These are phyloP conservation scores for Daldinia bambusicola DNA, from an alignment of 495 filamentous ascomycete genomes.

Conservation along the genomic window DNA sequence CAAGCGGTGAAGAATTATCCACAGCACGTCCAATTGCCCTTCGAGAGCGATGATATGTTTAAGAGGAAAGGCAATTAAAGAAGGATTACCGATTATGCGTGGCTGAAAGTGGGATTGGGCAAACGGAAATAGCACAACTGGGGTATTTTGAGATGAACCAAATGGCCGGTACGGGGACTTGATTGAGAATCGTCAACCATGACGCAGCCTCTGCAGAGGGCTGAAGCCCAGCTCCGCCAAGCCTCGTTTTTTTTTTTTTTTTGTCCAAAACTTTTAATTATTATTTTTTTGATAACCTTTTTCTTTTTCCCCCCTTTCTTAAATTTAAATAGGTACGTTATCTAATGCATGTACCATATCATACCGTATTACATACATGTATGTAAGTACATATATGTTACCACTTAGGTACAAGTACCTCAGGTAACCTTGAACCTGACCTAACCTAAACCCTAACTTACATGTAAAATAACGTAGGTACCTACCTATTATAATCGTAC, in stretches of 20 bases:
- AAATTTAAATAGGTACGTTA: not conserved
- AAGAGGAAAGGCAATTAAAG: constrained; percentile 33
- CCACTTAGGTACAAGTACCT: no score
- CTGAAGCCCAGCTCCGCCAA: constrained; percentile 40
- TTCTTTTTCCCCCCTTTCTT: not conserved
- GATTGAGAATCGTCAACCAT: constrained; percentile 41
- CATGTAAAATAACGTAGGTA: no score
- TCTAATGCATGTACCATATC: no score
- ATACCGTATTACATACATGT: no score
- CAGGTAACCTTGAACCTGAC: no score
- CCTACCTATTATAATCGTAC: no score
- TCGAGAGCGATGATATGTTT: constrained; percentile 27
- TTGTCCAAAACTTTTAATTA: not conserved
- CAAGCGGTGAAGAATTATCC: constrained; percentile 52
- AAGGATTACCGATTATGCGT: constrained; percentile 27
- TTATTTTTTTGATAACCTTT: not conserved
- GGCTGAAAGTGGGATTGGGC: constrained; percentile 38
- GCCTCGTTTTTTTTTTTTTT: constrained; percentile 14
- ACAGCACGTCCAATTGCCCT: constrained; percentile 28
- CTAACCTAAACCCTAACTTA: no score
- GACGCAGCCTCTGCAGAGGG: constrained; percentile 48
- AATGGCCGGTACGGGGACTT: constrained; percentile 42
- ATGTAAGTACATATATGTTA: no score
- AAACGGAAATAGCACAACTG: constrained; percentile 46
- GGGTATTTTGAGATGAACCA: constrained; percentile 45